phyloP scores from a whole-genome alignment of 352 stramenopile species.

The Globisporangium spinosum region DNA sequence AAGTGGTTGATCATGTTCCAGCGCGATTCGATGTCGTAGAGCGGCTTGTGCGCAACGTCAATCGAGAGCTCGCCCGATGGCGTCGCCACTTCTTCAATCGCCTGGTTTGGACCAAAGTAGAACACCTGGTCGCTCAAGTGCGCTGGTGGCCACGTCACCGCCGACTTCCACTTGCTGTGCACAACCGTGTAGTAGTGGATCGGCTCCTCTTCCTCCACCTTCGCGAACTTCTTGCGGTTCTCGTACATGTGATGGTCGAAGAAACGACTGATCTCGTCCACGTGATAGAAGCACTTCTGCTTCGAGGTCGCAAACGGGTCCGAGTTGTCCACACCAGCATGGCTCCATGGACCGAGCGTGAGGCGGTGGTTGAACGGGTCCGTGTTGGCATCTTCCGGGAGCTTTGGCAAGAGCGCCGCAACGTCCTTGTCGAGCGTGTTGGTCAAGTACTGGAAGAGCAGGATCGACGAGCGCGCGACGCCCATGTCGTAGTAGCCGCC shows the following conservation, averaged over 20 bases:
- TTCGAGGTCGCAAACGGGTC: constrained; percentile 78
- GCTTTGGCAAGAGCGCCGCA: constrained; percentile 41
- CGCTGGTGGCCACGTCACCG: constrained; percentile 52
- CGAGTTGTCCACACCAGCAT: constrained; percentile 75
- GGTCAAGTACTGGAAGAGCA: constrained; percentile 79
- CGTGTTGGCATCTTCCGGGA: constrained; percentile 45
- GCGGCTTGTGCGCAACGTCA: constrained; percentile 37
- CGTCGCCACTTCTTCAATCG: constrained; percentile 42
- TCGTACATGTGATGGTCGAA: constrained; percentile 78
- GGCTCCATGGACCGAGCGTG: constrained; percentile 77
- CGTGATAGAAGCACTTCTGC: constrained; percentile 82
- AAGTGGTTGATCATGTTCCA: constrained; percentile 73
- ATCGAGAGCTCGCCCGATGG: constrained; percentile 31
- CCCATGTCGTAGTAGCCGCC: constrained; percentile 82
- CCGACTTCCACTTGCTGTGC: constrained; percentile 74
- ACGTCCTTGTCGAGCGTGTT: constrained; percentile 65
- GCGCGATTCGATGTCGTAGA: constrained; percentile 53
- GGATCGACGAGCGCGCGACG: constrained; percentile 62
- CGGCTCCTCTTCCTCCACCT: constrained; percentile 62
- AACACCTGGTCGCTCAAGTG: constrained; percentile 49
- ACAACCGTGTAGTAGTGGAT: constrained; percentile 82
- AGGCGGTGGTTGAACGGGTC: constrained; percentile 55
- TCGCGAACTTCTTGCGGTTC: constrained; percentile 50
- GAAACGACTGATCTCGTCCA: constrained; percentile 83
- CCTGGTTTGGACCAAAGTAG: constrained; percentile 53